Base-by-base conservation (phyloP, 768 basidiomycete species). In the Daedaleopsis nitida region DNA sequence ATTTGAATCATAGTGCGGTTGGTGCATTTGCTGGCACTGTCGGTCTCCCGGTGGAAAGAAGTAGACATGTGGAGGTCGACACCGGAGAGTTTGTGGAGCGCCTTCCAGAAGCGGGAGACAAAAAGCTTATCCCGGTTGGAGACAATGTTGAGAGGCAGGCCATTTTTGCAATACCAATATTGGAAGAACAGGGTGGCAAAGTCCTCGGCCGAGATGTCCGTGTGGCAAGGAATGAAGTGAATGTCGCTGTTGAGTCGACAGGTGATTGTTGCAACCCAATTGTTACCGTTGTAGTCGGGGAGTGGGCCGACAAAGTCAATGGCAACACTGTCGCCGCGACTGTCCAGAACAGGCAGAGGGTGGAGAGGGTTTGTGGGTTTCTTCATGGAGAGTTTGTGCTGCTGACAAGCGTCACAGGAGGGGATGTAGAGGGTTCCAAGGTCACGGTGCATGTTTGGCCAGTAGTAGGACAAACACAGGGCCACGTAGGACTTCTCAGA, bases 1-100 rank as follows among this genome's bases (percentile, higher is more conserved):
- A 56, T 49, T 44, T 73, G 70, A 9, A 55, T 66, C 14, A 74
- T 59, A 1, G 72, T 74, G 19, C 65, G 59, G 59, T 74, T 73
- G 0, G 66, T 53, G 3, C 70, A 61, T 61, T 79, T 74, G 13
- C 65, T 72, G 0, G 69, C 60, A 3, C 77, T 76, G 60, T 78
- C 72, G 0, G 77, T 78, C 57, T 78, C 65, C 1, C 75, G 78
- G 54, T 78, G 77, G 53, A 65, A 78, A 3, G 74, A 54, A 0
- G 76, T 37, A 65, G 74, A 76, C 66, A 78, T 64, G 13, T 66
- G 65, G 0, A 74, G 64, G 21, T 74, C 66, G 16, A 70, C 66
- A 7, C 74, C 73, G 1, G 73, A 63, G 3, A 70, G 59, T 8
- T 37, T 23, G 51, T 68, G 56, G 4, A 78, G 59, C 0, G 64